phyloP scores from a whole-genome alignment of 768 basidiomycete species.

The Antrodiella citrinella region DNA sequence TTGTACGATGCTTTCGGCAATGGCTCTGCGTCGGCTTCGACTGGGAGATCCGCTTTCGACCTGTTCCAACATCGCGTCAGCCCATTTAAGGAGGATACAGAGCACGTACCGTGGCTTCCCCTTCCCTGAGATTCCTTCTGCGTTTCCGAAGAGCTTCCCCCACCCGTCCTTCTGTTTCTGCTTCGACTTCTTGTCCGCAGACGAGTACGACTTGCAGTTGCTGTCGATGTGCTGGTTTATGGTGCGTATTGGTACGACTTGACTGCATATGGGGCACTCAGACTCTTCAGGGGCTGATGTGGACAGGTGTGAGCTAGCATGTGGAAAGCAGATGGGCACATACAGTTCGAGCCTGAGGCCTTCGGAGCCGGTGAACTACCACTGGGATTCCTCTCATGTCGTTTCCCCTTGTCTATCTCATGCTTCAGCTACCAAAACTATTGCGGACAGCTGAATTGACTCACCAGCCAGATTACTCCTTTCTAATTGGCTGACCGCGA shows the following conservation, averaged over 20 bases:
- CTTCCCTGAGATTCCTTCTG: conserved; percentile 1
- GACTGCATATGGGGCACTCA: conserved; percentile 56
- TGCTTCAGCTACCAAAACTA: too few relatives aligned
- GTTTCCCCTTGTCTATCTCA: neutral
- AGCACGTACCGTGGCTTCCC: conserved; percentile 10
- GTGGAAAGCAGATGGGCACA: neutral
- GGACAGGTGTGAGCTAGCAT: neutral
- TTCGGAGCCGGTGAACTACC: neutral
- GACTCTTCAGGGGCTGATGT: conserved; percentile 16
- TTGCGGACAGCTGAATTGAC: too few relatives aligned
- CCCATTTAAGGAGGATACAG: neutral
- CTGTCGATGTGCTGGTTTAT: conserved; percentile 67
- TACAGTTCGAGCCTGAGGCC: conserved; percentile 15
- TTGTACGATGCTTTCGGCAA: conserved; percentile 62
- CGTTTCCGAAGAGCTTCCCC: conserved; percentile 14
- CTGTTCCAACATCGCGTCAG: conserved; percentile 10
- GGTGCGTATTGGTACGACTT: conserved; percentile 31
- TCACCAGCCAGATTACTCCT: neutral
- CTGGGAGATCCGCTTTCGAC: neutral
- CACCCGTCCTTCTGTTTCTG: conserved; percentile 18
- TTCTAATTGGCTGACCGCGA: neutral
- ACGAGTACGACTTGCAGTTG: conserved; percentile 33
- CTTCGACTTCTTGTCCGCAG: conserved; percentile 24
- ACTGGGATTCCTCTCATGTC: neutral
- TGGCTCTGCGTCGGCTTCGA: conserved; percentile 28